Conservation (phyloP, 148 eudicot species). For the Camellia japonica region DNA sequence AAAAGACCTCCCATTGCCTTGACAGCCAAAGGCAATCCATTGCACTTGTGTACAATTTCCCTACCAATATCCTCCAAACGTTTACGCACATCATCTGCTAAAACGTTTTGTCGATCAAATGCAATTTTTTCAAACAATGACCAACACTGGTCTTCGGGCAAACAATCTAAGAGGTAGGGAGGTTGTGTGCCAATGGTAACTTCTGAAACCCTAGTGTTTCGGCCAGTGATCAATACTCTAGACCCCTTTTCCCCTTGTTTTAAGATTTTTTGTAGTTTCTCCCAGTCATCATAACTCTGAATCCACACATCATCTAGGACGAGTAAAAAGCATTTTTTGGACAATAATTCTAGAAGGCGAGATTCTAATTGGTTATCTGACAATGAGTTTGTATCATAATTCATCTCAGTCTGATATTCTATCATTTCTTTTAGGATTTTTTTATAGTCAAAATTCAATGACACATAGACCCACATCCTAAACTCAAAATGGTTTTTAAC, state of each 20-base stretch:
- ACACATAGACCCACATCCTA: conserved; percentile 28
- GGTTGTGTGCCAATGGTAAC: conserved; percentile 7
- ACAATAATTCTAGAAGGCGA: conserved; percentile 19
- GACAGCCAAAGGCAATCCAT: conserved; percentile 30
- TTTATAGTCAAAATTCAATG: conserved; percentile 14
- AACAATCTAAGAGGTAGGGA: conserved; percentile 7
- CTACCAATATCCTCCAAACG: conserved; percentile 19
- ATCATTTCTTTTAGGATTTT: conserved; percentile 30
- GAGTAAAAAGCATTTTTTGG: conserved; percentile 21
- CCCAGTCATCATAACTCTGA: conserved; percentile 19
- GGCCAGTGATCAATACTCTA: conserved; percentile 26
- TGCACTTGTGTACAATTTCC: conserved; percentile 26
- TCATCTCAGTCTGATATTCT: conserved; percentile 28
- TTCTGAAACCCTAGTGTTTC: conserved; percentile 13
- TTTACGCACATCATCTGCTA: background rate
- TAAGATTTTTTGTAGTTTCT: conserved; percentile 15
- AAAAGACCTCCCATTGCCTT: conserved; percentile 35
- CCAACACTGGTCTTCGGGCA: conserved; percentile 35
- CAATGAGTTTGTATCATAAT: conserved; percentile 13
- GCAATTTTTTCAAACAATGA: conserved; percentile 22
- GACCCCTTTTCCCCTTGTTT: conserved; percentile 24
- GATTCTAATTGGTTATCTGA: conserved; percentile 11
- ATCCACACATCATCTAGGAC: conserved; percentile 35
- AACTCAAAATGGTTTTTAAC: conserved; percentile 21
- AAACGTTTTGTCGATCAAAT: conserved; percentile 6